Conservation (phyloP, 441 rosid genomes). For the Erysimum cheiri region DNA sequence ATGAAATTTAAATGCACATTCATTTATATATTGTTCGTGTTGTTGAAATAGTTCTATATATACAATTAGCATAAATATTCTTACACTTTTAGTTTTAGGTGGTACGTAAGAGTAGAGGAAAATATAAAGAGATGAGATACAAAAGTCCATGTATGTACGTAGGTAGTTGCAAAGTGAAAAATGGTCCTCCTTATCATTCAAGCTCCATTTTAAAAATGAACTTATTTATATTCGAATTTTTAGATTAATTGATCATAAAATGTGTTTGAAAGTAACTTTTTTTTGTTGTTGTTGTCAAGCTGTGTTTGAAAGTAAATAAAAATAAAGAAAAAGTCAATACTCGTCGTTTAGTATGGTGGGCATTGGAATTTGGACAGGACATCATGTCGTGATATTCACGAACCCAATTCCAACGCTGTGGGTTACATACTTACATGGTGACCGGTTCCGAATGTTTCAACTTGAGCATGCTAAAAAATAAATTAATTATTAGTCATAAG, state of each 20-base stretch:
- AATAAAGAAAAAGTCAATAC: not conserved
- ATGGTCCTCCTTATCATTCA: not conserved
- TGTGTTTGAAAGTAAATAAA: not conserved
- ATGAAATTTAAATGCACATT: slow-evolving; percentile 17
- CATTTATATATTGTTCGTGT: not conserved
- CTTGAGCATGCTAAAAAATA: slow-evolving; percentile 4
- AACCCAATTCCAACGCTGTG: slow-evolving; percentile 15
- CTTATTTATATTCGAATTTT: not conserved
- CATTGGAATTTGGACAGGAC: not conserved
- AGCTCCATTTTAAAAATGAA: not conserved
- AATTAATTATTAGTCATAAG: not conserved
- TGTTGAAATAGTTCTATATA: not conserved
- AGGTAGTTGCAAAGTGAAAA: not conserved
- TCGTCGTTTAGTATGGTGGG: slow-evolving; percentile 27
- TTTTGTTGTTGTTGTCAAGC: too few species aligned
- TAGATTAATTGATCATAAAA: not conserved
- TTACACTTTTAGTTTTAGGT: not conserved
- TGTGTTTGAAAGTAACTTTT: not conserved
- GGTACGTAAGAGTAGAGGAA: slow-evolving; percentile 1
- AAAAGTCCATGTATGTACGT: not conserved
- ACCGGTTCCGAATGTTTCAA: slow-evolving; percentile 33
- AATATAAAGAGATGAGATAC: not conserved
- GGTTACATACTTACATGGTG: slow-evolving; percentile 24
- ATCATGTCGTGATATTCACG: slow-evolving; percentile 34
- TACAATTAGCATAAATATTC: not conserved